Base-by-base conservation (phyloP, 1,139 yeast species). In the Pichia sp. region DNA sequence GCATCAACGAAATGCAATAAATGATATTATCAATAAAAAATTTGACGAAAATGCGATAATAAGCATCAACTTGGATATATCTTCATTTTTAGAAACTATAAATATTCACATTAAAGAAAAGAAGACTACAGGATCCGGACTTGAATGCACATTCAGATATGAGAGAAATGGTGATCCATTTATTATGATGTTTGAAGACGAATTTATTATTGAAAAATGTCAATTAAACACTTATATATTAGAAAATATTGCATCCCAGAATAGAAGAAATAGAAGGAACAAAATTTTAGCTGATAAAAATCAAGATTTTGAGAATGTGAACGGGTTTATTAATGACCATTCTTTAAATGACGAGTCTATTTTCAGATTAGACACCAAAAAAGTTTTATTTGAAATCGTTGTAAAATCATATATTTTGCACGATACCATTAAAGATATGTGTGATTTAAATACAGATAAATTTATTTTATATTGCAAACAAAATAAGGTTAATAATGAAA, bases 141-240 rank as follows among this genome's bases (percentile, higher is more conserved):
- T 70, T 1, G 73, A 70, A 48, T 73, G 78, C 49, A 69, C 74
- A 2, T 52, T 77, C 37, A 64, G 71, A 4, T 77, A 76, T 52
- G 63, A 67, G 39, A 74, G 87, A 0, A 70, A 70, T 12, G 94
- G 94, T 0, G 58, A 70, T 6, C 90, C 94, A 0, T 75, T 87
- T 46, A 69, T 78, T 1, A 62, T 87, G 24, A 82, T 80, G 26
- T 85, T 86, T 61, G 89, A 83, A 55, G 95, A 86, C 59, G 71
- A 75, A 2, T 62, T 72, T 42, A 77, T 87, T 53, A 75, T 81
- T 35, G 95, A 87, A 55, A 71, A 77, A 47, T 80, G 87, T 51
- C 90, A 84, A 55, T 76, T 87, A 51, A 65, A 74, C 3, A 86
- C 95, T 0, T 75, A 74, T 39, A 82, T 64, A 35, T 56, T 71